phyloP scores from a whole-genome alignment of 768 basidiomycete genomes.

The Lactifluus hygrophoroides region DNA sequence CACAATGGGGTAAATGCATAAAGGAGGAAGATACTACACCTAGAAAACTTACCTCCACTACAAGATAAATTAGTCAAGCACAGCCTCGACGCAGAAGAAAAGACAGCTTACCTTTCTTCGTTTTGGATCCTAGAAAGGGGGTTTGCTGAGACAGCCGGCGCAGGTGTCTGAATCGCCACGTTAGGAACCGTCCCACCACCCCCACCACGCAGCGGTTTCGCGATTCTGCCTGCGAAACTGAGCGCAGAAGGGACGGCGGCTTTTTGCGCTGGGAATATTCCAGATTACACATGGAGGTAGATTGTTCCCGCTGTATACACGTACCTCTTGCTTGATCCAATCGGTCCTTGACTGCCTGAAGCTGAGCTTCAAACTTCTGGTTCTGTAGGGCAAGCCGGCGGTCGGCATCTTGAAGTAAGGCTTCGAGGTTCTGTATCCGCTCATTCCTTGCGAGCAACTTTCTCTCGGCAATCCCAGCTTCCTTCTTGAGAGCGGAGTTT shows the following conservation, averaged over 20 bases:
- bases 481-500: slow-evolving; percentile 94
- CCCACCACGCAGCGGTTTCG: slow-evolving; percentile 91
- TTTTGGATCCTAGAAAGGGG: slow-evolving; percentile 68
- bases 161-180: slow-evolving; percentile 33
- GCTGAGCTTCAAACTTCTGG: slow-evolving; percentile 89
- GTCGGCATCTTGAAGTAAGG: slow-evolving; percentile 87
- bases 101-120: slow-evolving; percentile 49
- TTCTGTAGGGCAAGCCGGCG: slow-evolving; percentile 87
- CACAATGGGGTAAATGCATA: slow-evolving; percentile 7
- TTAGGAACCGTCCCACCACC: slow-evolving; percentile 52
- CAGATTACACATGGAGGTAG: slow-evolving; percentile 15
- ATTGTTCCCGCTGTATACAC: slow-evolving; percentile 2
- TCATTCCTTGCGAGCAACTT: slow-evolving; percentile 95
- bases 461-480: slow-evolving; percentile 92
- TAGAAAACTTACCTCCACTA: slow-evolving; percentile 17
- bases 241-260: slow-evolving; percentile 59
- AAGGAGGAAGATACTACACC: slow-evolving; percentile 13
- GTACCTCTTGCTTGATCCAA: slow-evolving; percentile 88
- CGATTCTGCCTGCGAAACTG: slow-evolving; percentile 81
- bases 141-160: slow-evolving; percentile 46
- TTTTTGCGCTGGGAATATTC: slow-evolving; percentile 57
- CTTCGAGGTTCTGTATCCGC: slow-evolving; percentile 94
- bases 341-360: slow-evolving; percentile 86
- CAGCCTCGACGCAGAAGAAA: neutral
- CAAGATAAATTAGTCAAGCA: slow-evolving; percentile 6